Percentiles rank a stretch among this genome's conserved stretches.
Evolutionary conservation across 2,329 filamentous ascomycete species (phyloP).

Genomic region (Aspergillus pseudonomiae): DNA sequence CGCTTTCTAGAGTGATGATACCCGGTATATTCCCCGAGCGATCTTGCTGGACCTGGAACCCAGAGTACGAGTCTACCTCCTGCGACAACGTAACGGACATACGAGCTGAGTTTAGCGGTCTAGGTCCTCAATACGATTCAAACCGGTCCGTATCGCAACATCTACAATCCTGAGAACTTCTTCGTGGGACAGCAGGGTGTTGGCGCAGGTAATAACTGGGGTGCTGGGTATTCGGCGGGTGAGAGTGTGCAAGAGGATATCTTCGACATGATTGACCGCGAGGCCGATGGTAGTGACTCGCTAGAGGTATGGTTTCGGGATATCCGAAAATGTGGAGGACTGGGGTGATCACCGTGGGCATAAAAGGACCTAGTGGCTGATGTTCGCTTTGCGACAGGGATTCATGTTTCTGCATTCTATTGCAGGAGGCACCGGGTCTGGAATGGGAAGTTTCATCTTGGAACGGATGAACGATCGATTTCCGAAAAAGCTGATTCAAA

Average conservation of each 20-base stretch:
- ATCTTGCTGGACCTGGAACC: constrained; percentile 96
- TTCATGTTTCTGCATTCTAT: constrained; percentile 99
- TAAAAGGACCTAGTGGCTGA: constrained; percentile 4
- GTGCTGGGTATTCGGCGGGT: constrained; percentile 90
- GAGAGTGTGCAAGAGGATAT: constrained; percentile 94
- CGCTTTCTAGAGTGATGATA: constrained; percentile 79
- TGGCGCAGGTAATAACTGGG: constrained; percentile 98
- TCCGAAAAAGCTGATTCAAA: constrained; percentile 98
- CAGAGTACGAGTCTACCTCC: constrained; percentile 58
- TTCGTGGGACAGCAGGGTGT: constrained; percentile 92
- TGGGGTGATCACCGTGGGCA: not conserved
- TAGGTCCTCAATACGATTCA: constrained; percentile 90
- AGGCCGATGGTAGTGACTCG: constrained; percentile 96
- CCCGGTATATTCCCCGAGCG: constrained; percentile 93
- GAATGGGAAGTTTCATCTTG: constrained; percentile 91
- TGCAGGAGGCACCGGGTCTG: constrained; percentile 92
- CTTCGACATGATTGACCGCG: constrained; percentile 98
- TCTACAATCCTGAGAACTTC: constrained; percentile 99
- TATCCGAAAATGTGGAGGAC: not conserved
- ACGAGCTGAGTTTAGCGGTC: constrained; percentile 6
- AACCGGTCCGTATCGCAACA: constrained; percentile 92
- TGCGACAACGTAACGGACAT: not conserved
- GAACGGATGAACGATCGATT: constrained; percentile 96
- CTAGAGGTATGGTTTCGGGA: constrained; percentile 65
- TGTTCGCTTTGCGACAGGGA: constrained; percentile 55